Base-by-base conservation (phyloP, 2,329 filamentous ascomycete species). In the Zymoseptoria ardabiliae region DNA sequence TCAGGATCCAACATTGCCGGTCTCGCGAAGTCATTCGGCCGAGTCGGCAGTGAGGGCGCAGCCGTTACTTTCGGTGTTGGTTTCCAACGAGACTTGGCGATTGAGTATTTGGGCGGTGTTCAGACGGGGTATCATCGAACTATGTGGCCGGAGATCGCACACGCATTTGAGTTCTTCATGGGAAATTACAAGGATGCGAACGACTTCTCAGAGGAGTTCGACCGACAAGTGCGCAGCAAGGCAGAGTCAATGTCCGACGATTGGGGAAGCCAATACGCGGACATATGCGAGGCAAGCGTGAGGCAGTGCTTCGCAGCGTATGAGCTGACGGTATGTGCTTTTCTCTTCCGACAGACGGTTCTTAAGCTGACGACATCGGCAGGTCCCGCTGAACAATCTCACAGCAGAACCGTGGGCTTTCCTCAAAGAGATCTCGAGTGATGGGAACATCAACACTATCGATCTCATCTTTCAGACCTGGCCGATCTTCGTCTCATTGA, bases 341-440 rank as follows among this genome's bases (percentile, higher is more conserved):
- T 17, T 19, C 2, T 35, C 22, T 28, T 13, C 20, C 53, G 28
- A 8, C 1, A 45, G 17, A 45, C n/a, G 35, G n/a, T 17, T 7
- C 6, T 13, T 13, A n/a, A 45, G 35, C 35, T 17, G n/a, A 7
- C 53, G 22, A 53, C 21, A 13, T 20, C 20, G 3, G 4, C n/a
- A 65, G 63, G 61, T 68, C 2, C 67, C 67, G 1, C 52, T 52
- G 17, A 50, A 64, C 13, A 56, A 69, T 41, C 60, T 63, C 22
- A 51, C 45, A 9, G 64, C 65, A 13, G 45, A 58, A 13, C 65
- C 66, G 10, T 63, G 59, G 10, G 62, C 76, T 2, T 85, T 84
- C 68, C 70, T 84, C 56, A 85, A 85, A 66, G 82, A 85, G 61
- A 84, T 85, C 8, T 82, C 80, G 0, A 68, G 64, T 19, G 66